These are phyloP conservation scores for Dothistroma septosporum DNA, from an alignment of 2,329 filamentous ascomycete species.

Conservation along the genomic window DNA sequence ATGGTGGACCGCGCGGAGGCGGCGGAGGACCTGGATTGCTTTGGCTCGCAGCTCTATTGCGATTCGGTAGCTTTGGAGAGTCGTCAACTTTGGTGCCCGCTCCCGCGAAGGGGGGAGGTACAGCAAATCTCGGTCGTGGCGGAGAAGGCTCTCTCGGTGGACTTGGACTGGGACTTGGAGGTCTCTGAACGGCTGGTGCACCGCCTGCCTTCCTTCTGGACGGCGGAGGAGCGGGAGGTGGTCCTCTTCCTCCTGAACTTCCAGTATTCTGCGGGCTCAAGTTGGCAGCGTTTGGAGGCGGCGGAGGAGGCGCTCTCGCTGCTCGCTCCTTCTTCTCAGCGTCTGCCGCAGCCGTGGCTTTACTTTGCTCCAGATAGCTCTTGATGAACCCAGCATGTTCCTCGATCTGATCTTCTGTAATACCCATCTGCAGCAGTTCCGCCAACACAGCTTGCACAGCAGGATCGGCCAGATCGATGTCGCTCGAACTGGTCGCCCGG, in stretches of 20 bases:
- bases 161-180: constrained; percentile 53
- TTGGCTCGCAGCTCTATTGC: constrained; percentile 46
- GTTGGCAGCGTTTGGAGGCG: constrained; percentile 46
- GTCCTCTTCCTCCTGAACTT: constrained; percentile 54
- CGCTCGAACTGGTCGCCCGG: constrained; percentile 35
- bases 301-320: constrained; percentile 58
- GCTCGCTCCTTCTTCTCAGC: constrained; percentile 46
- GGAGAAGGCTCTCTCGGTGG: constrained; percentile 66
- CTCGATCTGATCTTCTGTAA: constrained; percentile 64
- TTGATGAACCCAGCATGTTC: constrained; percentile 67
- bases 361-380: constrained; percentile 61
- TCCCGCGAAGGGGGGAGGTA: constrained; percentile 82
- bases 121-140: constrained; percentile 68
- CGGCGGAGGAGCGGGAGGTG: constrained; percentile 55
- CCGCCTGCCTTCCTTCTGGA: constrained; percentile 35
- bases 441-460: constrained; percentile 58
- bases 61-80: constrained; percentile 47
- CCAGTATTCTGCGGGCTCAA: constrained; percentile 62
- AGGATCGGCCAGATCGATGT: constrained; percentile 59
- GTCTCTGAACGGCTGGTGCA: constrained; percentile 41
- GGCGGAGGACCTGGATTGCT: constrained; percentile 33
- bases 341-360: constrained; percentile 48
- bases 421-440: constrained; percentile 61
- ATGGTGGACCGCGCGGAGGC: constrained; percentile 35
- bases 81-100: constrained; percentile 62